These are phyloP conservation scores for Monosporascus sp. DNA, from an alignment of 2,329 filamentous ascomycete genomes.

Conservation along the genomic window DNA sequence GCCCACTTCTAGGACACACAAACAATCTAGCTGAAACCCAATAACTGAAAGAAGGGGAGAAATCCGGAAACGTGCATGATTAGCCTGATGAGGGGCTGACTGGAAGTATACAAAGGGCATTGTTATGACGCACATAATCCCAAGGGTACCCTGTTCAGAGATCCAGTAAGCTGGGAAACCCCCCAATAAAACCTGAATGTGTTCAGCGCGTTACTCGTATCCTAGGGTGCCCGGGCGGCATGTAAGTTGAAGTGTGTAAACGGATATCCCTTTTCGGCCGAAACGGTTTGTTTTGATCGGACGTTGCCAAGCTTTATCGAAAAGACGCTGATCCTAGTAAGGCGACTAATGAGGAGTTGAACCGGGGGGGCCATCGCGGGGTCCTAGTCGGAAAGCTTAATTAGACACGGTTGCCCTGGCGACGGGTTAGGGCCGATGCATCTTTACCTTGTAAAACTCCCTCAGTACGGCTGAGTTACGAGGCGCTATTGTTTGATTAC, in stretches of 20 bases:
- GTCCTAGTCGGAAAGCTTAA: neutral
- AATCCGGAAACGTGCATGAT: neutral
- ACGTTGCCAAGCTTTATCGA: conserved; percentile 9
- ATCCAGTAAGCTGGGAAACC: no score
- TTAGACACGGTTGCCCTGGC: neutral
- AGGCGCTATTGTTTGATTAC: conserved; percentile 12
- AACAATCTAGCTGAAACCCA: neutral
- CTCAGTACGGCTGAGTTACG: conserved; percentile 8
- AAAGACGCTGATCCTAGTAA: conserved; percentile 8
- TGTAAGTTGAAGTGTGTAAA: neutral
- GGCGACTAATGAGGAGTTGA: neutral
- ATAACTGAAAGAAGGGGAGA: no score
- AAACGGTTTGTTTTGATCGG: conserved; percentile 14
- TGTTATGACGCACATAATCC: no score
- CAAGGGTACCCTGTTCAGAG: no score
- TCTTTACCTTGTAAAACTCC: no score
- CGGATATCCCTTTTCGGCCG: neutral
- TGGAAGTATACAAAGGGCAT: no score
- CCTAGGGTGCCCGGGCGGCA: neutral
- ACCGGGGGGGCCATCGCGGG: no score
- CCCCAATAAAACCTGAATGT: no score
- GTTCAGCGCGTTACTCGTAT: no score
- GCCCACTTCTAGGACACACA: no score
- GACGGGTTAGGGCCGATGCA: neutral
- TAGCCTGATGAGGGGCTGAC: neutral